Evolutionary conservation across 352 stramenopile genomes (phyloP).

Genomic region (Globisporangium echinulatum): DNA sequence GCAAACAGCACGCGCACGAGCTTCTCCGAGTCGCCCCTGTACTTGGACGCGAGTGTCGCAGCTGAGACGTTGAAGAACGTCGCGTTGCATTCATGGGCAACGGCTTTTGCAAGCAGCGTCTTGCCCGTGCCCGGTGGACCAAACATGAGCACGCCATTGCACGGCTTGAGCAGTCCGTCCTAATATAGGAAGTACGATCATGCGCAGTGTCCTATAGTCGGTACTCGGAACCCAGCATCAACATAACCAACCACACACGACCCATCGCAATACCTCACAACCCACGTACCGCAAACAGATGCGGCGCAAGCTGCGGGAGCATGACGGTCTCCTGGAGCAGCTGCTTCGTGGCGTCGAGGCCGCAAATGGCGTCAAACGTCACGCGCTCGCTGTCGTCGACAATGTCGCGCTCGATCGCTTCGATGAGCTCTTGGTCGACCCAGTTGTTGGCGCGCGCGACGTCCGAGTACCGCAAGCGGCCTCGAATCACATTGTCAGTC

Average conservation of each 20-base stretch:
- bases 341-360: conserved; percentile 73
- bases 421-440: conserved; percentile 77
- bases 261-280: neutral
- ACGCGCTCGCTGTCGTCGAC: conserved; percentile 62
- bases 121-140: conserved; percentile 87
- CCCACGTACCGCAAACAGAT: conserved; percentile 62
- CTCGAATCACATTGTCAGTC: conserved; percentile 19
- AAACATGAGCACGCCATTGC: conserved; percentile 85
- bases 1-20: conserved; percentile 97
- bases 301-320: conserved; percentile 79
- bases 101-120: conserved; percentile 84
- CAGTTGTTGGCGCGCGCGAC: conserved; percentile 64
- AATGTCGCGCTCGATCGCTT: conserved; percentile 84
- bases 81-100: conserved; percentile 93
- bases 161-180: conserved; percentile 74
- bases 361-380: conserved; percentile 71
- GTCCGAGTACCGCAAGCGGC: conserved; percentile 86
- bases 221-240: neutral
- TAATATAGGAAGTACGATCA: conserved; percentile 5
- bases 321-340: conserved; percentile 81
- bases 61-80: conserved; percentile 98
- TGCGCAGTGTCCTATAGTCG: too few relatives aligned
- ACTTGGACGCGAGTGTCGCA: conserved; percentile 90
- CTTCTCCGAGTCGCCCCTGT: conserved; percentile 93
- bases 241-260: neutral